Base-by-base conservation (phyloP, 352 stramenopile genomes). In the Globisporangium takayamanum region DNA sequence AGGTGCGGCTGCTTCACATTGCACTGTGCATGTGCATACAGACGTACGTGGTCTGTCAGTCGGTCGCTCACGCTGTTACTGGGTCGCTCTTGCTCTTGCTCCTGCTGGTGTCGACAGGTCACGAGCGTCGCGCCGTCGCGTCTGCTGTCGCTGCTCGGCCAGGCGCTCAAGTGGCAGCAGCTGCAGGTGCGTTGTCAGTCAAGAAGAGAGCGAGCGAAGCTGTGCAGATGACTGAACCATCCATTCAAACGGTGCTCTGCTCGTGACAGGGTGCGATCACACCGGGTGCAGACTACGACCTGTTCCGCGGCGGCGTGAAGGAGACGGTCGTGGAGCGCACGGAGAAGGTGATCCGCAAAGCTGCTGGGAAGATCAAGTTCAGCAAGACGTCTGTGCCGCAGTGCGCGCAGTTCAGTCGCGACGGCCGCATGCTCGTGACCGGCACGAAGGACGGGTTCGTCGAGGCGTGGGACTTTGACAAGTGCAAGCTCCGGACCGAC, bases 391-490 rank as follows among this genome's bases (percentile, higher is more conserved):
- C 81, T 16, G 77, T 75, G 56, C 83, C 89, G 5, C 85, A 96
- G 60, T 89, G 74, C 42, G 83, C 79, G 10, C 72, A 84, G 48
- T 98, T 98, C 68, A 89, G 87, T 71, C 73, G 79, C 0, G 88
- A 97, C 60, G 90, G 88, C 26, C 73, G 73, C 20, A 89, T 92
- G 68, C 74, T 98, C 4, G 84, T 97, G 10, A 98, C 90, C 4
- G 93, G 92, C n/a, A 88, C 88, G 0, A 97, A 96, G 48, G 95
- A 98, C 68, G 94, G 93, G 5, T 96, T 98, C 60, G 83, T 98
- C 37, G 95, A 98, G 67, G 81, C 97, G 44, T 98, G 92, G 92
- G 88, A 97, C 70, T 73, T 80, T 59, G 87, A 97, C 47, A 96
- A 94, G 50, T 96, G 87, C 61, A 86, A 83, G 41, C 60, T 97